Evolutionary conservation across 345 rosid species (phyloP).

Genomic region (Laguncularia racemosa): DNA sequence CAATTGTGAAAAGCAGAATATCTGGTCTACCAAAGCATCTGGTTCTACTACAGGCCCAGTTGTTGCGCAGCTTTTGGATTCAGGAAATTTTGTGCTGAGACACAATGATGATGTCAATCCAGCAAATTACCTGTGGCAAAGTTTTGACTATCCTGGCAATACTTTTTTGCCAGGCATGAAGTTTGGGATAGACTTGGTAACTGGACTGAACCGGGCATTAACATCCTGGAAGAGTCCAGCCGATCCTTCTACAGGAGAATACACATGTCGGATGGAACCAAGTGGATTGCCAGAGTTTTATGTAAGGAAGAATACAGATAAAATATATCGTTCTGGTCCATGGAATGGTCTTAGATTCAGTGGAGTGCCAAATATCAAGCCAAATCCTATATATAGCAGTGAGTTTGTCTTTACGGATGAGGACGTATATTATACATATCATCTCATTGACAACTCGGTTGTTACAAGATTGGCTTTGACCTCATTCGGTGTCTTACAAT

Average conservation of each 20-base stretch:
- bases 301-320: conserved; percentile 7
- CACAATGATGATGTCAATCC: conserved; percentile 2
- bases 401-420: conserved; percentile 16
- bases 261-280: conserved; percentile 18
- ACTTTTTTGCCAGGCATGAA: conserved; percentile 34
- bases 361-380: conserved; percentile 39
- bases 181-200: conserved; percentile 20
- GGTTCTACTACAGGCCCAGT: conserved; percentile 8
- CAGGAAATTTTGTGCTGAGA: conserved; percentile 42
- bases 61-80: conserved; percentile 28
- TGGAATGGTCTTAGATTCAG: conserved; percentile 47
- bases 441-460: conserved; percentile 12
- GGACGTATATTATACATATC: conserved; percentile 28
- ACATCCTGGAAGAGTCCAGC: conserved; percentile 27
- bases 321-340: conserved; percentile 29
- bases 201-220: conserved; percentile 21
- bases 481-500: conserved; percentile 18
- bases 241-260: conserved; percentile 33
- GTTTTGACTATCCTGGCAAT: conserved; percentile 35
- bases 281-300: conserved; percentile 34
- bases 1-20: neutral
- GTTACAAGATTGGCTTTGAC: conserved; percentile 20
- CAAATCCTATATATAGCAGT: conserved; percentile 18
- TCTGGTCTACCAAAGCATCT: conserved; percentile 30
- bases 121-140: conserved; percentile 36